Conservation (phyloP, 768 basidiomycete species). For the Paxillus ammoniavirescens region DNA sequence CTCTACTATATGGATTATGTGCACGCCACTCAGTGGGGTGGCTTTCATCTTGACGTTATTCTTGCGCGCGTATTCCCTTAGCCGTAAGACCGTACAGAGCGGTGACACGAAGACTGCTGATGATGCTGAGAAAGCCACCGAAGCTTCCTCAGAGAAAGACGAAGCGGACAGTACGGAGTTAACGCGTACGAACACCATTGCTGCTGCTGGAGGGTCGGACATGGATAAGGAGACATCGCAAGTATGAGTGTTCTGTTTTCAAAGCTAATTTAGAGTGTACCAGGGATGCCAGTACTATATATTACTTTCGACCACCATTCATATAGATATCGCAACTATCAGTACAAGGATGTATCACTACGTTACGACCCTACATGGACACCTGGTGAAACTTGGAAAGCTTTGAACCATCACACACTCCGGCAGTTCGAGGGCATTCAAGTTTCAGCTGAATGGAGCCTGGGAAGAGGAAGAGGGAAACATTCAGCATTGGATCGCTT, state of each 20-base stretch:
- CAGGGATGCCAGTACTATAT: too few species aligned
- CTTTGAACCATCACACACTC: too few species aligned
- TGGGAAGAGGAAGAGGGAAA: too few species aligned
- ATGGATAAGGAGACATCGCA: not conserved
- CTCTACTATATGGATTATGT: constrained; percentile 61
- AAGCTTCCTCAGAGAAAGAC: not conserved
- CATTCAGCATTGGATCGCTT: too few species aligned
- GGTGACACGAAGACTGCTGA: constrained; percentile 15
- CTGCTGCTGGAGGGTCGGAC: not conserved
- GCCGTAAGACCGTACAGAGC: constrained; percentile 47
- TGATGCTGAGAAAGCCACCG: constrained; percentile 28
- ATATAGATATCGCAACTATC: too few species aligned
- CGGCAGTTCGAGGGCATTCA: too few species aligned
- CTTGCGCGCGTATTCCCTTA: constrained; percentile 58
- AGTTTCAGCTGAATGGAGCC: too few species aligned
- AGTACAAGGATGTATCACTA: too few species aligned
- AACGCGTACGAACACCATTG: not conserved
- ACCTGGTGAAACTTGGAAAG: too few species aligned
- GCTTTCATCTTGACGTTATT: constrained; percentile 52
- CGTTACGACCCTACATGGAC: too few species aligned
- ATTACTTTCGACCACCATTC: too few species aligned
- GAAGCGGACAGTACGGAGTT: not conserved
- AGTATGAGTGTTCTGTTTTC: not conserved
- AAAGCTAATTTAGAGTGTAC: too few species aligned
- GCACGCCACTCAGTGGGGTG: constrained; percentile 54